Evolutionary conservation across 1,139 yeast species (phyloP).

Genomic region (Geotrichum carabidarum): DNA sequence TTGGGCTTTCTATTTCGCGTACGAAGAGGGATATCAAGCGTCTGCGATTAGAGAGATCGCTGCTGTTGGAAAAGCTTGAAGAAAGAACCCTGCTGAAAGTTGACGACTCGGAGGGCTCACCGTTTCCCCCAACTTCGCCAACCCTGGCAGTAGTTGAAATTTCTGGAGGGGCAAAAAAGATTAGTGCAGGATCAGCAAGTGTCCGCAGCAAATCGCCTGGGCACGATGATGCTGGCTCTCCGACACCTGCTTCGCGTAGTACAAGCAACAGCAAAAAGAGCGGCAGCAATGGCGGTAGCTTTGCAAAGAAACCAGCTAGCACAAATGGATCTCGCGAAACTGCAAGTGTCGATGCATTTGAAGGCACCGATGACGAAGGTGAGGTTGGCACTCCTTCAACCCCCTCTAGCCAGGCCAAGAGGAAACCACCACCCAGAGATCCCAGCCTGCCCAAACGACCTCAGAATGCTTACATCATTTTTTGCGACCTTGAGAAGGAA

Average conservation of each 20-base stretch:
- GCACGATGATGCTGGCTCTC: background rate
- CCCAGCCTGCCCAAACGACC: constrained; percentile 86
- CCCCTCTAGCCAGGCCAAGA: constrained; percentile 19
- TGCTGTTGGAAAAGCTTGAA: constrained; percentile 76
- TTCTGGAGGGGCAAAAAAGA: background rate
- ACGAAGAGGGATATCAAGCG: constrained; percentile 74
- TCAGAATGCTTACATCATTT: constrained; percentile 80
- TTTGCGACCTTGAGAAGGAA: constrained; percentile 83
- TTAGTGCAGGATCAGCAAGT: background rate
- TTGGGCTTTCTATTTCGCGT: constrained; percentile 72
- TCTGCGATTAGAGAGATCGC: constrained; percentile 73
- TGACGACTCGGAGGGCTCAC: constrained; percentile 32
- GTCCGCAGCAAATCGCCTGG: background rate
- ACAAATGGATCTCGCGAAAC: background rate
- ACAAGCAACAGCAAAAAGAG: constrained; percentile 1
- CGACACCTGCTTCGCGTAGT: background rate
- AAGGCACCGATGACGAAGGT: constrained; percentile 17
- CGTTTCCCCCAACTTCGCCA: constrained; percentile 35
- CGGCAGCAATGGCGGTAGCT: background rate
- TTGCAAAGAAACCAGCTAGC: background rate
- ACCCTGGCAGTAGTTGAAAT: constrained; percentile 1
- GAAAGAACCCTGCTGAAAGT: constrained; percentile 33
- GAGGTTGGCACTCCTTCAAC: constrained; percentile 12
- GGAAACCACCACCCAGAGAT: constrained; percentile 47
- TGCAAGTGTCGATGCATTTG: constrained; percentile 12